phyloP scores from a whole-genome alignment of 192 early-diverging fungal species.

The Powellomyces hirtus region DNA sequence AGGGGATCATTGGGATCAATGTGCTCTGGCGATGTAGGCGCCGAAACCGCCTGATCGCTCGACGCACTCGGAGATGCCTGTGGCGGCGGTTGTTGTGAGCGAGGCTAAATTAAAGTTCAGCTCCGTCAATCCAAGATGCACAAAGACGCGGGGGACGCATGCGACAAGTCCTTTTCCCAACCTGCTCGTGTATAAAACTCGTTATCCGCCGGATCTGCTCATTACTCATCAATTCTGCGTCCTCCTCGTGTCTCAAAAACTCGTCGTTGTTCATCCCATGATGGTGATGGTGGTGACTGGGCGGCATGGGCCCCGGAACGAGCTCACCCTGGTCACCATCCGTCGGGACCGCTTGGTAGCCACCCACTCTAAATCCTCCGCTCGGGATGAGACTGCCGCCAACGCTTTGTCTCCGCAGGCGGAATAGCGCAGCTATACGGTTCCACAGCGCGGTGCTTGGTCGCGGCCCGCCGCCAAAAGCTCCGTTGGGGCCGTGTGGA shows the following conservation, averaged over 20 bases:
- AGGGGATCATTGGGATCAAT: conserved; percentile 9
- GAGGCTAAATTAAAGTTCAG: not conserved
- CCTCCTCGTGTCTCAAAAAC: conserved; percentile 24
- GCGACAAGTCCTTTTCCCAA: not conserved
- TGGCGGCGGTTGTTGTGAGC: not conserved
- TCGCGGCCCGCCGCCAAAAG: not conserved
- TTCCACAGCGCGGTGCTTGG: not conserved
- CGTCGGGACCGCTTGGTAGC: conserved; percentile 20
- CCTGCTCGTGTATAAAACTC: not conserved
- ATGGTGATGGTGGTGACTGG: not conserved
- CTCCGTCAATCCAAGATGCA: not conserved
- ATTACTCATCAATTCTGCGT: conserved; percentile 27
- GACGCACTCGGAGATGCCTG: not conserved
- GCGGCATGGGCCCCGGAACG: not conserved
- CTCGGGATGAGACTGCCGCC: not conserved
- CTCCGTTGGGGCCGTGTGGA: not conserved
- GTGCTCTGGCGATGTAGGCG: not conserved
- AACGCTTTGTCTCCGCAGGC: too few relatives aligned
- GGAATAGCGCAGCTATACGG: conserved; percentile 6
- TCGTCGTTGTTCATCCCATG: conserved; percentile 1
- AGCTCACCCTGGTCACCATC: not conserved
- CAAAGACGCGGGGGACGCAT: not conserved
- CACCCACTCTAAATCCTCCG: too few relatives aligned
- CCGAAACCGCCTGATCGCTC: too few relatives aligned
- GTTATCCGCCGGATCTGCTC: conserved; percentile 26